Evolutionary conservation across 1,284 basidiomycete species (phyloP), one percentile per base, ranked within the genome.

Genomic region (Irpex sp.): DNA sequence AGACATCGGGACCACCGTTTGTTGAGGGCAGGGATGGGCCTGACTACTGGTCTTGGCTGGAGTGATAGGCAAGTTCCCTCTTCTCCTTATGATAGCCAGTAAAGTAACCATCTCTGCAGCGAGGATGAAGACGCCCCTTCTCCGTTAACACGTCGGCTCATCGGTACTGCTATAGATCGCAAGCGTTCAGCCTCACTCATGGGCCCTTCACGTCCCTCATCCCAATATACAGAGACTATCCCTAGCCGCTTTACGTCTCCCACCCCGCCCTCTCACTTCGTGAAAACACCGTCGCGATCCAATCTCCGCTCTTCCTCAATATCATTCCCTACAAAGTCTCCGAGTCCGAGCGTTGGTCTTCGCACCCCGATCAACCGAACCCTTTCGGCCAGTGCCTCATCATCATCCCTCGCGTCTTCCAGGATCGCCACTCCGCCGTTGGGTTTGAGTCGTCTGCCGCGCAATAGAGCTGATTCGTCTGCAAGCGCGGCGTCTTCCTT

Each of bases 71-170:
- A 51, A 11, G 81, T 43, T 9, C 15, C 4, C 75, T 53, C 60
- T 39, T 5, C 17, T 19, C 17, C 49, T 21, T 31, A 26, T 19
- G 17, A 53, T 21, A n/a, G 7, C 57, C n/a, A 26, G 43, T 35
- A 19, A 54, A 39, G 59, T n/a, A 47, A 54, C 46, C 51, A 55
- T 7, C 17, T 46, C 13, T 26, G 59, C 69, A 89, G 88, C 65
- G 90, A 93, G 77, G 91, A 93, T 72, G 91, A 93, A 76, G 88
- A 90, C 65, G 89, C 90, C 0, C 91, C 90, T 0, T 90, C 88
- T 0, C 80, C 85, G 5, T 81, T 92, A 17, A 91, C 89, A 0
- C 80, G 83, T 7, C 85, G 87, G 4, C 76, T 92, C 11, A 90
- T 89, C 7, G 74, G 77, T 0, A 80, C 85, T 46, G 81, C 83